These are phyloP conservation scores for Hyphodiscus hymeniophilus DNA, from an alignment of 495 filamentous ascomycete species.

Conservation along the genomic window DNA sequence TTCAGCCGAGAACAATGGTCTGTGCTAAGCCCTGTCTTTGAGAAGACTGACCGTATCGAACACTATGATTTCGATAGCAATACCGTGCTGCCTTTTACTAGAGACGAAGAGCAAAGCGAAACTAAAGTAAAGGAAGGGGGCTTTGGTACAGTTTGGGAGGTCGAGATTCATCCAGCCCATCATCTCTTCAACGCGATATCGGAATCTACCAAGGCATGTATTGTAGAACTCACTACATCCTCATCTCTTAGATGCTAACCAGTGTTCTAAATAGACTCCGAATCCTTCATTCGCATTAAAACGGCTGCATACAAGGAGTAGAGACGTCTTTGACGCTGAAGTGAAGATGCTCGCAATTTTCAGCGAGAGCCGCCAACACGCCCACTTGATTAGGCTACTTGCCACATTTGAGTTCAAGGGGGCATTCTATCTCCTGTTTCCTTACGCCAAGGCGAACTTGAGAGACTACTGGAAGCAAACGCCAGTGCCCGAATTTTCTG, in stretches of 20 bases:
- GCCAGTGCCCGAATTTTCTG: neutral
- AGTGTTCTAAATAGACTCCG: neutral
- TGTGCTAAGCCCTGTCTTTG: conserved; percentile 2
- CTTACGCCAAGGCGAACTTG: conserved; percentile 17
- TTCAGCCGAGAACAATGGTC: conserved; percentile 9
- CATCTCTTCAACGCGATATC: conserved; percentile 5
- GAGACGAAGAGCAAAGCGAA: neutral
- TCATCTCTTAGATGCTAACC: neutral
- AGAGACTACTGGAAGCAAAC: conserved; percentile 14
- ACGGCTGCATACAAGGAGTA: conserved; percentile 1
- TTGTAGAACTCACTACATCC: neutral
- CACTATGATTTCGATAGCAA: neutral
- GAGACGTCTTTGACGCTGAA: conserved; percentile 11
- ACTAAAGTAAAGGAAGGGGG: conserved; percentile 7
- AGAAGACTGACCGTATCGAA: neutral
- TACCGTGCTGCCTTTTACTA: neutral
- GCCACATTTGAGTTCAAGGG: neutral
- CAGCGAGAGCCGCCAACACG: conserved; percentile 7
- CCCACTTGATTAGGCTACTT: neutral
- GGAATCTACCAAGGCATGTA: neutral
- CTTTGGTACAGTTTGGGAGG: conserved; percentile 10
- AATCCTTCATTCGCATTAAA: conserved; percentile 10
- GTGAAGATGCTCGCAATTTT: conserved; percentile 22
- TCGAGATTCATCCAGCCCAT: conserved; percentile 9
- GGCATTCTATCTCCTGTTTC: conserved; percentile 19